Evolutionary conservation across 257 asterid genomes (phyloP).

Genomic region (Echites panduratus): DNA sequence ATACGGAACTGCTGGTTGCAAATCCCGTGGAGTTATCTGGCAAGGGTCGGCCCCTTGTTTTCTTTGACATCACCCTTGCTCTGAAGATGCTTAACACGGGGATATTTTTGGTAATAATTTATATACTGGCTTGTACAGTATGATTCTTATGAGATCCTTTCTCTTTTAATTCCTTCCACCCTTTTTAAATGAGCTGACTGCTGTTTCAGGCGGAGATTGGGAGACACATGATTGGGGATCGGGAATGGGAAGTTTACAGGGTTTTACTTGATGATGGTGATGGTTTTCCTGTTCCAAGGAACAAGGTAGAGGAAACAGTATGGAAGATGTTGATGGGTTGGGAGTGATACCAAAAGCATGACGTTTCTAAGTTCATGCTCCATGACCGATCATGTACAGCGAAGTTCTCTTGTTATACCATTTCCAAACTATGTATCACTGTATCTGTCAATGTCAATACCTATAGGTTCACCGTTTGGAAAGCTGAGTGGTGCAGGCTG

Average conservation of each 20-base stretch:
- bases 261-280: constrained; percentile 77
- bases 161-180: neutral
- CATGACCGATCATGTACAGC: constrained; percentile 12
- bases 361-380: constrained; percentile 1
- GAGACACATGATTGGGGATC: constrained; percentile 59
- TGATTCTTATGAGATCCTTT: neutral
- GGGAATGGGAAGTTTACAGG: constrained; percentile 87
- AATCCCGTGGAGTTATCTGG: constrained; percentile 85
- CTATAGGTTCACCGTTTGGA: constrained; percentile 1
- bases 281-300: constrained; percentile 39
- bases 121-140: neutral
- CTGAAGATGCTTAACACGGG: constrained; percentile 69
- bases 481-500: constrained; percentile 2
- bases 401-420: neutral
- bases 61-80: constrained; percentile 77
- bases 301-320: constrained; percentile 58
- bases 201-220: constrained; percentile 70
- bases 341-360: constrained; percentile 28
- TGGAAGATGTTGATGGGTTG: constrained; percentile 91
- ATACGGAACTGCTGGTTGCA: constrained; percentile 73
- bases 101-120: constrained; percentile 60
- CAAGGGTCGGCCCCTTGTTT: constrained; percentile 81
- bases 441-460: no score
- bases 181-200: neutral
- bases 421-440: constrained; percentile 4